These are phyloP conservation scores for Alternaria brassicae DNA, from an alignment of 2,329 filamentous ascomycete genomes.

Conservation along the genomic window DNA sequence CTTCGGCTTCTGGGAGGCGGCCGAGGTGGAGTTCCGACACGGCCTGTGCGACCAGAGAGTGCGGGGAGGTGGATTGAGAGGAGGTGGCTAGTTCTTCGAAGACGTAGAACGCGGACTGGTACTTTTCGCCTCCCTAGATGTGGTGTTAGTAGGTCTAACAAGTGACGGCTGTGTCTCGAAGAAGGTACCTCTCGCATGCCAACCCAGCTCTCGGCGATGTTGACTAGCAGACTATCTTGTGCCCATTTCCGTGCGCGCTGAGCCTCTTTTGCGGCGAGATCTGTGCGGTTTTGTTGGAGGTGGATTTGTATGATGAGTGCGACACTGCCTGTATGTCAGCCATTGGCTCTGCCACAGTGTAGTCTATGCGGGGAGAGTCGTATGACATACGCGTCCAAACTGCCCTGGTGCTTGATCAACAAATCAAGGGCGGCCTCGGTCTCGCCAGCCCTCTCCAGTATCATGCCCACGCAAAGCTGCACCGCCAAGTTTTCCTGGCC, in stretches of 20 bases:
- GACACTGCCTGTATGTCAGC: constrained; percentile 62
- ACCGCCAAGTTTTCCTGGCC: constrained; percentile 76
- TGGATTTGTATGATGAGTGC: constrained; percentile 92
- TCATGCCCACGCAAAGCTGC: constrained; percentile 80
- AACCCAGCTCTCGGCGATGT: constrained; percentile 95
- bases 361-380: neutral
- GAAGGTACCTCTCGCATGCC: constrained; percentile 78
- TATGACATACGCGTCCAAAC: constrained; percentile 69
- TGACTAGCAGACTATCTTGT: constrained; percentile 91
- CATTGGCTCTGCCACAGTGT: neutral
- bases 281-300: constrained; percentile 87
- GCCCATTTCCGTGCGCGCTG: constrained; percentile 88
- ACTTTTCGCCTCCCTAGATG: constrained; percentile 84
- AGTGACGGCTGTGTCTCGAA: neutral
- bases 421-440: constrained; percentile 85
- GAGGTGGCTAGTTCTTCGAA: constrained; percentile 94
- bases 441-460: constrained; percentile 80
- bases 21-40: constrained; percentile 91
- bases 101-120: constrained; percentile 96
- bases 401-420: constrained; percentile 83
- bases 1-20: constrained; percentile 85
- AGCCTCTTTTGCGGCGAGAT: constrained; percentile 90
- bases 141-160: constrained; percentile 24
- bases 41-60: constrained; percentile 84
- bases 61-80: constrained; percentile 77